phyloP scores from a whole-genome alignment of 1,284 basidiomycete species.

The Cerrena zonata region DNA sequence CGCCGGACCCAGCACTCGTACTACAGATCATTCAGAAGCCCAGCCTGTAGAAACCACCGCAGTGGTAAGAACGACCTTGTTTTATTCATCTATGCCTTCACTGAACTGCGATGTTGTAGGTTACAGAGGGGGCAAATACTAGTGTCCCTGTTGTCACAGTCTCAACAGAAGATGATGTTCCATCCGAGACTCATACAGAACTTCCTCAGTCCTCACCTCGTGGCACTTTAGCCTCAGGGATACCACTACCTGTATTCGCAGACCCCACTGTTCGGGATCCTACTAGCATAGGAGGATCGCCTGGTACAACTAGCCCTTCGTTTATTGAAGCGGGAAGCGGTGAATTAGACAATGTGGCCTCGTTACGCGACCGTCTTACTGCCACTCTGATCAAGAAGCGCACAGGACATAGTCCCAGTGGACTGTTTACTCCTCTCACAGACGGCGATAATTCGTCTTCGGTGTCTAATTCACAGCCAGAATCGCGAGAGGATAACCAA shows the following conservation, averaged over 20 bases:
- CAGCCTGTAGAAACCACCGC: neutral
- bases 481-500: neutral
- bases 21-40: too few relatives aligned
- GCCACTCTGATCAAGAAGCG: constrained; percentile 5
- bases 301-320: constrained; percentile 14
- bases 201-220: neutral
- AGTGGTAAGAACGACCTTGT: too few relatives aligned
- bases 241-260: constrained; percentile 38
- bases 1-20: too few relatives aligned
- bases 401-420: constrained; percentile 18
- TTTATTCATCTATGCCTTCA: too few relatives aligned
- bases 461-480: constrained; percentile 10
- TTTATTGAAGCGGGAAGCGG: neutral
- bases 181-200: neutral
- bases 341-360: neutral
- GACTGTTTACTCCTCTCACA: constrained; percentile 27
- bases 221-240: constrained; percentile 11
- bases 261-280: constrained; percentile 39
- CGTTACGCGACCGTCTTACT: neutral
- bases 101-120: too few relatives aligned
- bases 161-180: neutral
- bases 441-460: constrained; percentile 17
- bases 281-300: constrained; percentile 22
- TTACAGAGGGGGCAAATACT: too few relatives aligned
- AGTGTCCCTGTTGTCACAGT: neutral